phyloP scores from a whole-genome alignment of 2,329 filamentous ascomycete species.

The Neoscytalidium dimidiatum region DNA sequence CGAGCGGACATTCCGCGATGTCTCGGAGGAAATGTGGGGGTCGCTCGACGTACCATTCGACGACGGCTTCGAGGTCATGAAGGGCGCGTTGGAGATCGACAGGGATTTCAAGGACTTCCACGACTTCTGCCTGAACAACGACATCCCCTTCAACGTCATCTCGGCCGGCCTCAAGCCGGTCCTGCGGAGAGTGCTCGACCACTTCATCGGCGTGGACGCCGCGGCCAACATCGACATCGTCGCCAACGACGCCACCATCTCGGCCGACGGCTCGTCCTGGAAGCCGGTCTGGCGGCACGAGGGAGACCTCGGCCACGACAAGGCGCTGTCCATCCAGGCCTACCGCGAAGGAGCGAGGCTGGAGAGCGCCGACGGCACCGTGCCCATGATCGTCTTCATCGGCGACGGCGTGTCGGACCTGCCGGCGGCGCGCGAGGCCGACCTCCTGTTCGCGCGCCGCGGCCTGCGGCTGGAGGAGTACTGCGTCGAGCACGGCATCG shows the following conservation, averaged over 20 bases:
- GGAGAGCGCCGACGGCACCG: conserved; percentile 59
- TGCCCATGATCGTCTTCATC: conserved; percentile 69
- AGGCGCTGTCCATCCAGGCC: conserved; percentile 64
- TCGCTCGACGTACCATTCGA: conserved; percentile 68
- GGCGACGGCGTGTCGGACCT: conserved; percentile 70
- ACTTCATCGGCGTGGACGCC: conserved; percentile 64
- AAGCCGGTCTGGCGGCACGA: conserved; percentile 69
- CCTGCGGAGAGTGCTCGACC: conserved; percentile 61
- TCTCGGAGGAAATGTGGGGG: conserved; percentile 73
- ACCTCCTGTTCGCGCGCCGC: conserved; percentile 68
- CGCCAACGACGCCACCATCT: conserved; percentile 66
- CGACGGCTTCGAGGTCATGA: conserved; percentile 67
- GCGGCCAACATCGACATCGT: conserved; percentile 65
- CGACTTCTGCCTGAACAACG: conserved; percentile 62
- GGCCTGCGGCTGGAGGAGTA: conserved; percentile 67
- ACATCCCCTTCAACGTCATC: conserved; percentile 69
- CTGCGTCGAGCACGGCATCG: conserved; percentile 62
- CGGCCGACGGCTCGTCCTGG: conserved; percentile 58
- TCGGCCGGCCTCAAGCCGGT: conserved; percentile 68
- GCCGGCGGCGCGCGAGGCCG: conserved; percentile 65
- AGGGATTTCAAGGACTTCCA: conserved; percentile 66
- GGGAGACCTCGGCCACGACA: conserved; percentile 66
- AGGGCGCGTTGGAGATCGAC: conserved; percentile 63
- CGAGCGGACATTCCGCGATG: conserved; percentile 67
- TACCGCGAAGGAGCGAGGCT: conserved; percentile 58